Conservation (phyloP, 2,329 filamentous ascomycete genomes). For the Fusarium virguliforme region DNA sequence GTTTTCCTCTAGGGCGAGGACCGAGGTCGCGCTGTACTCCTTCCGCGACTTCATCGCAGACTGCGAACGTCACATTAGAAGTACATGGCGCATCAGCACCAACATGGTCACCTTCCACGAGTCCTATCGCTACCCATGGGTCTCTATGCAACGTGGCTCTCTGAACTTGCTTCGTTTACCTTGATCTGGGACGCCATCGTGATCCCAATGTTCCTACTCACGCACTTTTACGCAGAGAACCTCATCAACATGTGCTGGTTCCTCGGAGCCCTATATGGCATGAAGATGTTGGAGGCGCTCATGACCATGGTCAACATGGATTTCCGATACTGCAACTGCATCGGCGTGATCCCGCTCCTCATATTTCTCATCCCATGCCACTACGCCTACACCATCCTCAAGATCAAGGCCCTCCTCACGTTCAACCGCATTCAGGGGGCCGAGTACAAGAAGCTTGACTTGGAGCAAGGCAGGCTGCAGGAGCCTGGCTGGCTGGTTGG, state of each 20-base stretch:
- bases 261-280: neutral
- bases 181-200: slow-evolving; percentile 25
- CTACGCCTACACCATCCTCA: slow-evolving; percentile 27
- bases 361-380: slow-evolving; percentile 1
- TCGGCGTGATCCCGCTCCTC: neutral
- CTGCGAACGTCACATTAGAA: slow-evolving; percentile 20
- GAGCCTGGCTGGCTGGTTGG: slow-evolving; percentile 20
- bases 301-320: slow-evolving; percentile 7
- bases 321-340: neutral
- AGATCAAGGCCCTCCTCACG: slow-evolving; percentile 29
- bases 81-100: slow-evolving; percentile 21
- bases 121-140: slow-evolving; percentile 10
- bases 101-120: slow-evolving; percentile 10
- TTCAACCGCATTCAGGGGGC: slow-evolving; percentile 13
- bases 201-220: slow-evolving; percentile 8
- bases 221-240: neutral
- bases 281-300: neutral
- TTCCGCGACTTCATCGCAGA: slow-evolving; percentile 18
- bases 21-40: slow-evolving; percentile 10
- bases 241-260: neutral
- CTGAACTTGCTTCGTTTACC: slow-evolving; percentile 20
- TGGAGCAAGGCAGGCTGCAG: neutral
- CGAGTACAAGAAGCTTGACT: neutral
- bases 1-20: slow-evolving; percentile 2
- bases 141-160: slow-evolving; percentile 18